A percentile compares a stretch with the other conserved stretches of the same genome.
phyloP scores from a whole-genome alignment of 163 green algal species.

The Prototheca stagnorum region DNA sequence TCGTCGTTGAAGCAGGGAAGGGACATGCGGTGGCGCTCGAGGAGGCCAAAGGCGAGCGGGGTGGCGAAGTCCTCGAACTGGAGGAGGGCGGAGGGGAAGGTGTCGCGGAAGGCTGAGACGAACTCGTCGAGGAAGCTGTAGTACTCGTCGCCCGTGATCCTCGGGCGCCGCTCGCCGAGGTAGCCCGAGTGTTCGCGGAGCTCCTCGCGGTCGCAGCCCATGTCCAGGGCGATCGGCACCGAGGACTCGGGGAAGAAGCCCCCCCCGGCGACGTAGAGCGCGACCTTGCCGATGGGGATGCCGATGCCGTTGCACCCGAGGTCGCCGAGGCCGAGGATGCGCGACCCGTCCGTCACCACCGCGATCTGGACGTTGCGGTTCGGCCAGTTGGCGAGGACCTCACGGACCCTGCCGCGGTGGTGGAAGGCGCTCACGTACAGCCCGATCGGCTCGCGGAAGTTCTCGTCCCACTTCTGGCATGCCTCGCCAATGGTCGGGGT shows the following conservation, averaged over 20 bases:
- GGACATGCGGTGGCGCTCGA: constrained; percentile 27
- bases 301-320: constrained; percentile 29
- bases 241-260: constrained; percentile 36
- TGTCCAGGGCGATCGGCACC: constrained; percentile 53
- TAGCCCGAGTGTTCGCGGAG: constrained; percentile 50
- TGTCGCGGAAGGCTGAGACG: constrained; percentile 27
- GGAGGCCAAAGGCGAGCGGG: constrained; percentile 27
- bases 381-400: constrained; percentile 37
- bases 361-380: constrained; percentile 40
- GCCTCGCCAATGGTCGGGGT: constrained; percentile 70
- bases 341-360: constrained; percentile 58
- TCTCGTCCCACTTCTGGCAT: constrained; percentile 43
- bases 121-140: constrained; percentile 43
- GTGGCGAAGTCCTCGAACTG: constrained; percentile 56
- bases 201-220: constrained; percentile 66
- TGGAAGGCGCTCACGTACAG: constrained; percentile 56
- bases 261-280: constrained; percentile 29
- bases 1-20: constrained; percentile 47
- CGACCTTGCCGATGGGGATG: constrained; percentile 32
- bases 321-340: constrained; percentile 78
- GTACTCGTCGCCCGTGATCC: constrained; percentile 28
- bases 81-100: constrained; percentile 30
- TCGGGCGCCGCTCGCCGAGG: constrained; percentile 19
- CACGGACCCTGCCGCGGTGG: constrained; percentile 32
- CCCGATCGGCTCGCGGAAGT: constrained; percentile 29